These are phyloP conservation scores for Alternaria sp. DNA, from an alignment of 2,329 filamentous ascomycete genomes.

Conservation along the genomic window DNA sequence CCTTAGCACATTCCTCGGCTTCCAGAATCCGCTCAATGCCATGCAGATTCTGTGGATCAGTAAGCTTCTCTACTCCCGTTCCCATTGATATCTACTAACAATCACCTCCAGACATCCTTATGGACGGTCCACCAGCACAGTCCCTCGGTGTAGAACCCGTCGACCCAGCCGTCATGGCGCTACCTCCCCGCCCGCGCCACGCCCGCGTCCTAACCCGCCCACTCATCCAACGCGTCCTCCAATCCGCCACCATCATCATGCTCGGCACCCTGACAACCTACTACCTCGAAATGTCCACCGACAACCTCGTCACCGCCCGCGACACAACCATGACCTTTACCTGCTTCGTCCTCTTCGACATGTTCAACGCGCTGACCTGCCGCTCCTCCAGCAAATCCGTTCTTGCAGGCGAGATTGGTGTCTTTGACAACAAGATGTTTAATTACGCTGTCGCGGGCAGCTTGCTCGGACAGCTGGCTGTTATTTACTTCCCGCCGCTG, in stretches of 20 bases:
- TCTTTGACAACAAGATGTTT: slow-evolving; percentile 90
- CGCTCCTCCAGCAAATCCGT: slow-evolving; percentile 90
- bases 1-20: slow-evolving; percentile 88
- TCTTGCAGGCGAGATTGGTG: slow-evolving; percentile 79
- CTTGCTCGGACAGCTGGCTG: slow-evolving; percentile 82
- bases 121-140: slow-evolving; percentile 97
- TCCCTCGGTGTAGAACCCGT: slow-evolving; percentile 95
- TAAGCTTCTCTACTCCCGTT: slow-evolving; percentile 58
- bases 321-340: slow-evolving; percentile 99
- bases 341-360: slow-evolving; percentile 98
- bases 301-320: slow-evolving; percentile 83
- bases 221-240: slow-evolving; percentile 83
- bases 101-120: slow-evolving; percentile 80
- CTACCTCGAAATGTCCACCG: slow-evolving; percentile 84
- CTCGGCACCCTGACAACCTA: slow-evolving; percentile 90
- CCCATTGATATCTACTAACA: slow-evolving; percentile 23
- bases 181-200: slow-evolving; percentile 83
- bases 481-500: slow-evolving; percentile 93
- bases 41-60: slow-evolving; percentile 99
- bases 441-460: slow-evolving; percentile 93
- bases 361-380: slow-evolving; percentile 97
- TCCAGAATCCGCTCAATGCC: slow-evolving; percentile 93
- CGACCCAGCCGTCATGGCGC: slow-evolving; percentile 90
- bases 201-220: slow-evolving; percentile 89
- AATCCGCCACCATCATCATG: slow-evolving; percentile 89